Conservation (phyloP, 305 asterid genomes). For the Withania somnifera region DNA sequence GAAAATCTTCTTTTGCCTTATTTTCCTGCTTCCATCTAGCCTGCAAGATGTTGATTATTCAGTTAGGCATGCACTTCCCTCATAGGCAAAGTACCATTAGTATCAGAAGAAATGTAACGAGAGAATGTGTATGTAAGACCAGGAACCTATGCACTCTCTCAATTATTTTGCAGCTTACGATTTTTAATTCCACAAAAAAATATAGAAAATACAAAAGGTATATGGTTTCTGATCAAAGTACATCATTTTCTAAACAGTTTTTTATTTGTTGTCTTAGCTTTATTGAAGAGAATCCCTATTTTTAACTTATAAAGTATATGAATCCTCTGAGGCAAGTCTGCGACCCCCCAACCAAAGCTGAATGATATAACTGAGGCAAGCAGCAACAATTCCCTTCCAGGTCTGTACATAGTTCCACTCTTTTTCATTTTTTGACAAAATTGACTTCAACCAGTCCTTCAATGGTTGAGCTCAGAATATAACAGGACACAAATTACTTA, state of each 20-base stretch:
- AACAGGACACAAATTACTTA: not conserved
- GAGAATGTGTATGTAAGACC: not conserved
- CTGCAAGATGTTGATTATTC: constrained; percentile 27
- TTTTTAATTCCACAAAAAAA: not conserved
- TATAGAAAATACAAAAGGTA: not conserved
- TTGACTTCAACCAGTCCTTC: not conserved
- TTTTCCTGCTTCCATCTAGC: constrained; percentile 51
- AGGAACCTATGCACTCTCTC: not conserved
- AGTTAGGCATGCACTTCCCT: constrained; percentile 1
- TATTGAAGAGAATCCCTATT: not conserved
- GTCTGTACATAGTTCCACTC: not conserved
- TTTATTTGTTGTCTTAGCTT: not conserved
- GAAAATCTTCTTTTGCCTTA: constrained; percentile 39
- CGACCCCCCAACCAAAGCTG: not conserved
- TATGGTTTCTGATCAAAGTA: not conserved
- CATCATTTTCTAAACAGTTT: not conserved
- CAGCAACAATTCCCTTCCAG: not conserved
- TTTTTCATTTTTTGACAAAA: not conserved
- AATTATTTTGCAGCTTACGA: not conserved
- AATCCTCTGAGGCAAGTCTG: not conserved
- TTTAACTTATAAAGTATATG: not conserved
- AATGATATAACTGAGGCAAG: not conserved
- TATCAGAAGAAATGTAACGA: not conserved
- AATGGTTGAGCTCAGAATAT: not conserved
- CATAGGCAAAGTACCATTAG: not conserved